Conservation (phyloP, 495 filamentous ascomycete species). For the Chaetomium fimeti region DNA sequence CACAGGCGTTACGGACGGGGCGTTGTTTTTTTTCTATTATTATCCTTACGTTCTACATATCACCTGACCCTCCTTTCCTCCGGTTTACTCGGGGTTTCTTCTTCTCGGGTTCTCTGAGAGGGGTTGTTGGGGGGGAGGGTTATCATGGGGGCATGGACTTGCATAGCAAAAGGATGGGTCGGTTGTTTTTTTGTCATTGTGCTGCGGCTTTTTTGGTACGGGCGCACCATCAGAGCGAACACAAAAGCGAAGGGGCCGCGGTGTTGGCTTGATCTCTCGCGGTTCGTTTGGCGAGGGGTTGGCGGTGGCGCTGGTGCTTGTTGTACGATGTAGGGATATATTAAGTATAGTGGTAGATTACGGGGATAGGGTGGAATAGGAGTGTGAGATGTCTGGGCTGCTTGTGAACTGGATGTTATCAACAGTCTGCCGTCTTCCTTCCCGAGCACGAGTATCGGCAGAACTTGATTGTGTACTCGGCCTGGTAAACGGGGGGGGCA, state of each 20-base stretch:
- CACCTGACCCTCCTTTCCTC: background rate
- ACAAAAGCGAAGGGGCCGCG: background rate
- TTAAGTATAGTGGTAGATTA: conserved; percentile 8
- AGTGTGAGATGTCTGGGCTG: background rate
- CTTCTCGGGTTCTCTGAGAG: conserved; percentile 11
- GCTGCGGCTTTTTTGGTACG: background rate
- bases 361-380: conserved; percentile 3
- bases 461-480: too few species aligned
- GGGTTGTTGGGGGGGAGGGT: background rate
- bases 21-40: conserved; percentile 3
- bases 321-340: conserved; percentile 13
- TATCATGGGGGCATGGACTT: conserved; percentile 10
- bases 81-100: conserved; percentile 6
- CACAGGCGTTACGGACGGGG: conserved; percentile 2
- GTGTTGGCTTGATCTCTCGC: background rate
- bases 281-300: background rate
- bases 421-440: background rate
- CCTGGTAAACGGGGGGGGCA: too few species aligned
- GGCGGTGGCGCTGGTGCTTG: background rate
- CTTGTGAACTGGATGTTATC: background rate
- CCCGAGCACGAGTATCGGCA: too few species aligned
- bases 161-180: conserved; percentile 28
- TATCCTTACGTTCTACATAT: conserved; percentile 12
- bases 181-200: conserved; percentile 13
- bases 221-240: conserved; percentile 9